Evolutionary conservation across 2,329 filamentous ascomycete species (phyloP).

Genomic region (Penicillium paneum): DNA sequence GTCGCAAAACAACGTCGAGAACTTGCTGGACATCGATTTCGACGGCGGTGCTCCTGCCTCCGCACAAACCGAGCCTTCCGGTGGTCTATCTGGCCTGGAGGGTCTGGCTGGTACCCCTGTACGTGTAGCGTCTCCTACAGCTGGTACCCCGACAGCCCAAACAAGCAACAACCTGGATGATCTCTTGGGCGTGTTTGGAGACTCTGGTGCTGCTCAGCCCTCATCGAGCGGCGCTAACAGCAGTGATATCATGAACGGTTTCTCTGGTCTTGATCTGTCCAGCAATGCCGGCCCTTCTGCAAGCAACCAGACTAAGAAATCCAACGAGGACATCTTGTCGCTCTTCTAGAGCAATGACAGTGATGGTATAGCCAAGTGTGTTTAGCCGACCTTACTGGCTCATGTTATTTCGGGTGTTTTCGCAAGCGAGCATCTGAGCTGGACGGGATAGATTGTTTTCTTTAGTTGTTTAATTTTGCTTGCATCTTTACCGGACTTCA

Average conservation of each 20-base stretch:
- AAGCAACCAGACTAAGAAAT: conserved; percentile 44
- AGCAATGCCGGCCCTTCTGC: conserved; percentile 39
- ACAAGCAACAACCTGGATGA: conserved; percentile 69
- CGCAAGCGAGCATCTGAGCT: conserved; percentile 23
- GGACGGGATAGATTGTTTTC: conserved; percentile 25
- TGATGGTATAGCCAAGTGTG: conserved; percentile 11
- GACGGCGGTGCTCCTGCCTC: conserved; percentile 92
- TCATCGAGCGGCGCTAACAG: conserved; percentile 32
- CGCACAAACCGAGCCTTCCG: conserved; percentile 61
- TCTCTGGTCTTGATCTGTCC: conserved; percentile 74
- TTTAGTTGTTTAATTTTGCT: conserved; percentile 20
- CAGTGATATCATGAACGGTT: conserved; percentile 72
- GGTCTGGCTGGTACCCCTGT: conserved; percentile 57
- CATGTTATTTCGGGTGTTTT: conserved; percentile 23
- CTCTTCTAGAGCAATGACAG: conserved; percentile 45
- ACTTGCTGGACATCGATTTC: conserved; percentile 92
- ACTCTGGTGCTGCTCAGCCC: conserved; percentile 40
- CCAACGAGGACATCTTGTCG: conserved; percentile 56
- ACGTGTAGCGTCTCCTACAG: conserved; percentile 46
- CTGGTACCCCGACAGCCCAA: conserved; percentile 29
- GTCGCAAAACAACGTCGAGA: conserved; percentile 79
- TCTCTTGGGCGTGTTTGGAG: conserved; percentile 68
- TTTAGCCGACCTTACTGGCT: conserved; percentile 3
- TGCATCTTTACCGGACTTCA: conserved; percentile 17
- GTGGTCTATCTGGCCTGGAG: conserved; percentile 63